Evolutionary conservation across 2,329 filamentous ascomycete genomes (phyloP).

Genomic region (Alternaria rosae): DNA sequence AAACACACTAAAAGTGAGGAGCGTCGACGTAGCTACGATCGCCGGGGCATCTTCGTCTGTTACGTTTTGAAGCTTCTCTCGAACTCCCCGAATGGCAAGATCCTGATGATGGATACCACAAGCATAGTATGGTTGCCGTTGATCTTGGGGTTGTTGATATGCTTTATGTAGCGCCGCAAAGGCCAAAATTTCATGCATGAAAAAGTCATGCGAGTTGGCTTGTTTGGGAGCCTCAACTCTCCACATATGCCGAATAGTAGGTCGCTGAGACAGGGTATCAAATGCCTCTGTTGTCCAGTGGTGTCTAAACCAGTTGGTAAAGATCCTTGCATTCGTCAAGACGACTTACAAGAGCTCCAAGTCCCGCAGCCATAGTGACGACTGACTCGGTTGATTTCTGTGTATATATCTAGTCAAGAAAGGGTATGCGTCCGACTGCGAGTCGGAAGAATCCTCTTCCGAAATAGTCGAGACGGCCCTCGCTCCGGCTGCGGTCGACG

Average conservation of each 20-base stretch:
- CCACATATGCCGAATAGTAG: constrained; percentile 45
- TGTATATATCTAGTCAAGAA: constrained; percentile 44
- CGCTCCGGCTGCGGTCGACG: constrained; percentile 17
- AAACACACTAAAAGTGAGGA: constrained; percentile 43
- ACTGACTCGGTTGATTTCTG: constrained; percentile 24
- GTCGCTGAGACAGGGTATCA: constrained; percentile 30
- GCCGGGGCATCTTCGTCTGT: constrained; percentile 39
- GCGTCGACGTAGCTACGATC: constrained; percentile 41
- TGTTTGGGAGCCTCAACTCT: constrained; percentile 43
- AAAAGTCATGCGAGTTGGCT: constrained; percentile 45
- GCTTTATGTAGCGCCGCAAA: constrained; percentile 51
- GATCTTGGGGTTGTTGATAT: constrained; percentile 32
- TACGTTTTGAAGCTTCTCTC: constrained; percentile 39
- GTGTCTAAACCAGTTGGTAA: constrained; percentile 32
- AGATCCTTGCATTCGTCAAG: not conserved
- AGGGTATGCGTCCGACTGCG: constrained; percentile 40
- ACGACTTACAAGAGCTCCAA: constrained; percentile 44
- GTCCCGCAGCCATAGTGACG: constrained; percentile 43
- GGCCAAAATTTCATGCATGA: constrained; percentile 53
- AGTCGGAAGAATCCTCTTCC: constrained; percentile 36
- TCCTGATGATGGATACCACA: constrained; percentile 50
- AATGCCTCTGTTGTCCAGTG: constrained; percentile 43
- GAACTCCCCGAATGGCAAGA: constrained; percentile 43
- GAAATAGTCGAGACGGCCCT: constrained; percentile 17
- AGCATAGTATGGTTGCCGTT: constrained; percentile 38